A percentile compares a stretch with the other conserved stretches of the same genome.
Evolutionary conservation across 805 yeast species (phyloP).

Genomic region (Metschnikowia drakensbergensis): DNA sequence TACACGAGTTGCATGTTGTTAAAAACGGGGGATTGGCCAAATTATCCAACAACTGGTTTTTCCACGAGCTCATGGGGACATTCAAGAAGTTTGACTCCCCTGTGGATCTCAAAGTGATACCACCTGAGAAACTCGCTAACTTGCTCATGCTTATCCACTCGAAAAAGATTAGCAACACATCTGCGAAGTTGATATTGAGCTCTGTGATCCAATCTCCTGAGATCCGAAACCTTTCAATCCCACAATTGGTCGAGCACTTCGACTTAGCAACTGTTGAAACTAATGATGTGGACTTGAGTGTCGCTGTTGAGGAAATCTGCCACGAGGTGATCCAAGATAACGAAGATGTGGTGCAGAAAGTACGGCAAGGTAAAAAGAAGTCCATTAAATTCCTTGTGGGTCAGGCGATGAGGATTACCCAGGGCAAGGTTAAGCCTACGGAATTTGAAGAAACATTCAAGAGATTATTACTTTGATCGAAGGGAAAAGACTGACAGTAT

Average conservation of each 20-base stretch:
- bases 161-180: slow-evolving; percentile 54
- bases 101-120: slow-evolving; percentile 23
- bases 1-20: slow-evolving; percentile 44
- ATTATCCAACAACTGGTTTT: slow-evolving; percentile 62
- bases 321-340: slow-evolving; percentile 41
- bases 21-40: neutral
- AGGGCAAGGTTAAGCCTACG: slow-evolving; percentile 53
- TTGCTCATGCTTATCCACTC: slow-evolving; percentile 49
- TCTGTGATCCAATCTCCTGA: slow-evolving; percentile 54
- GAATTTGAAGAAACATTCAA: slow-evolving; percentile 25
- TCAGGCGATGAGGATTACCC: slow-evolving; percentile 73
- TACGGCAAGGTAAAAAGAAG: slow-evolving; percentile 55
- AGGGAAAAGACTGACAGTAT: too few relatives aligned
- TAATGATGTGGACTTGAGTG: slow-evolving; percentile 30
- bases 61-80: slow-evolving; percentile 75
- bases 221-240: slow-evolving; percentile 31
- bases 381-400: slow-evolving; percentile 81
- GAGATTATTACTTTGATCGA: slow-evolving; percentile 14
- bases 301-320: slow-evolving; percentile 42
- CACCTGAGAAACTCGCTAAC: slow-evolving; percentile 48
- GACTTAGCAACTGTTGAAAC: slow-evolving; percentile 38
- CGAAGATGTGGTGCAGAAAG: slow-evolving; percentile 52
- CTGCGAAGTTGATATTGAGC: slow-evolving; percentile 61
- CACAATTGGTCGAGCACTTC: slow-evolving; percentile 49
- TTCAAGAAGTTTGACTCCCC: slow-evolving; percentile 49